These are phyloP conservation scores for Fusarium subtropicale DNA, from an alignment of 2,329 filamentous ascomycete genomes.

Conservation along the genomic window DNA sequence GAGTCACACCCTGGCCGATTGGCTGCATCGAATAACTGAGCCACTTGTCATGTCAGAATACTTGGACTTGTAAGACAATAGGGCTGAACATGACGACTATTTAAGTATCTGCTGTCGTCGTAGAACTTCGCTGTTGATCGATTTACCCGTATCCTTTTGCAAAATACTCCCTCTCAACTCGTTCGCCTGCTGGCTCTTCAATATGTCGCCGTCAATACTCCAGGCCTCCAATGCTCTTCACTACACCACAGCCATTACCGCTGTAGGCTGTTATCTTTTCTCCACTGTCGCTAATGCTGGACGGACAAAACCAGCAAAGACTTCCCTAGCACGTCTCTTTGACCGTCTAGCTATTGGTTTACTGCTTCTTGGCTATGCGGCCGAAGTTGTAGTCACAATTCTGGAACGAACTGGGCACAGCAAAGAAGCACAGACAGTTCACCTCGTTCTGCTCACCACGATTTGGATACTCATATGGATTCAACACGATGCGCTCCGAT, in stretches of 20 bases:
- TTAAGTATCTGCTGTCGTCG: constrained; percentile 3
- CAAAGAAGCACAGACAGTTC: constrained; percentile 15
- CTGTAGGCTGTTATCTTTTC: background rate
- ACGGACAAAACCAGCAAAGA: background rate
- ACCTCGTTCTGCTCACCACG: constrained; percentile 3
- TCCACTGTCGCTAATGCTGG: background rate
- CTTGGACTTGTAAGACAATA: background rate
- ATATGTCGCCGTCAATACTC: constrained; percentile 15
- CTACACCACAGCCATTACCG: constrained; percentile 16
- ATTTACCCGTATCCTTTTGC: too few relatives aligned
- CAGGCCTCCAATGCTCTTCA: constrained; percentile 26
- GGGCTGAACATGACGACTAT: constrained; percentile 11
- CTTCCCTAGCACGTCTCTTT: background rate
- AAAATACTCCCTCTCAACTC: too few relatives aligned
- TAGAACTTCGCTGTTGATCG: background rate
- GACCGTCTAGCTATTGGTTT: background rate
- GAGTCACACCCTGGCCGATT: constrained; percentile 21
- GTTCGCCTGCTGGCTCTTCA: constrained; percentile 1
- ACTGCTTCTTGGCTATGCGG: constrained; percentile 16
- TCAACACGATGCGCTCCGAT: background rate
- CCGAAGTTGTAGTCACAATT: background rate
- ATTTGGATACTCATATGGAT: constrained; percentile 5
- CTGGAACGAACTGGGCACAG: background rate
- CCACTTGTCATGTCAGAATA: background rate
- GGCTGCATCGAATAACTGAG: constrained; percentile 14